Conservation (phyloP, 2,329 filamentous ascomycete genomes). For the Phaeosphaeria sp. region DNA sequence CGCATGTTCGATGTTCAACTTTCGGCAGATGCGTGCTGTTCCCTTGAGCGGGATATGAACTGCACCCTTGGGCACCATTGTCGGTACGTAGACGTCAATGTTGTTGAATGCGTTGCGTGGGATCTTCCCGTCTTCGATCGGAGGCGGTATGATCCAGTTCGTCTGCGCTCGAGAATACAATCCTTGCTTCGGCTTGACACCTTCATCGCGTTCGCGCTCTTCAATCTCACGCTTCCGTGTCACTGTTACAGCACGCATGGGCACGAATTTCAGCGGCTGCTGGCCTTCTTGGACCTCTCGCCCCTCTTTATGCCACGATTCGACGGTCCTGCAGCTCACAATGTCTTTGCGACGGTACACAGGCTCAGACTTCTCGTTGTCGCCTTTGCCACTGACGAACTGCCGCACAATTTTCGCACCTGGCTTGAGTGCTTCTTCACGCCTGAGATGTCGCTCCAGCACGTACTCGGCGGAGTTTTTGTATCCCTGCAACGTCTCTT, state of each 20-base stretch:
- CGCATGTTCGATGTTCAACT: conserved; percentile 84
- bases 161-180: conserved; percentile 86
- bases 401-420: conserved; percentile 72
- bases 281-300: conserved; percentile 74
- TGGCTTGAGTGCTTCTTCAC: conserved; percentile 84
- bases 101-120: conserved; percentile 96
- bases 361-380: conserved; percentile 75
- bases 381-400: conserved; percentile 78
- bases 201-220: conserved; percentile 77
- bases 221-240: conserved; percentile 88
- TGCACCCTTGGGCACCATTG: conserved; percentile 88
- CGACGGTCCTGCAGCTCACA: conserved; percentile 83
- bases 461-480: conserved; percentile 86
- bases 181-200: conserved; percentile 84
- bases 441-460: conserved; percentile 82
- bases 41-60: conserved; percentile 82
- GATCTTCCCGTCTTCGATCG: conserved; percentile 83
- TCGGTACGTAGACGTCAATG: conserved; percentile 92
- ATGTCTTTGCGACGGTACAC: conserved; percentile 83
- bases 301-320: conserved; percentile 98
- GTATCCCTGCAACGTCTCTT: conserved; percentile 81
- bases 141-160: conserved; percentile 91
- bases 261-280: conserved; percentile 81
- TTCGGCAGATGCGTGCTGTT: conserved; percentile 79
- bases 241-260: conserved; percentile 87